These are phyloP conservation scores for Colletotrichum lentis DNA, from an alignment of 2,329 filamentous ascomycete genomes.

Conservation along the genomic window DNA sequence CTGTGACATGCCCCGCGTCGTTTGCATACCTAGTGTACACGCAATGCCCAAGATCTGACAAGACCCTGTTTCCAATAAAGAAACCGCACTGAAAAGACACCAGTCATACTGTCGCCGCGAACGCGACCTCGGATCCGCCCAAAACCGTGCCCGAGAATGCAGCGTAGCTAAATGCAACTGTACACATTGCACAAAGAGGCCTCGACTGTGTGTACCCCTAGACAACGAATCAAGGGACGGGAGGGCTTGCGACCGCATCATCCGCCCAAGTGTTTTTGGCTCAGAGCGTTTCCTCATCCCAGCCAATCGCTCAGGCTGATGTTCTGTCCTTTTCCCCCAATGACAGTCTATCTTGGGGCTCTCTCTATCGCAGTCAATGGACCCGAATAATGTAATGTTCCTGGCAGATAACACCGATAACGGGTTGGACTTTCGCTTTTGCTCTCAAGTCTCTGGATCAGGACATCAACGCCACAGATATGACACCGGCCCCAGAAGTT, in stretches of 20 bases:
- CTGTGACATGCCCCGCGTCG: no score
- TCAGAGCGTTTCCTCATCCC: not conserved
- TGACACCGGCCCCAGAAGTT: not conserved
- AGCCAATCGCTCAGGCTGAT: not conserved
- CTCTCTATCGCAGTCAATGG: not conserved
- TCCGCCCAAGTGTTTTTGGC: not conserved
- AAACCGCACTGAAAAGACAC: constrained; percentile 21
- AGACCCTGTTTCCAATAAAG: not conserved
- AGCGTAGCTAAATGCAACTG: constrained; percentile 33
- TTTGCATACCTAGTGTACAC: not conserved
- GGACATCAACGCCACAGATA: no score
- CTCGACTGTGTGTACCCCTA: constrained; percentile 22
- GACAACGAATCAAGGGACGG: not conserved
- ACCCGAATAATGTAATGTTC: not conserved
- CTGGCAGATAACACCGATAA: no score
- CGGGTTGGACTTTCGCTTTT: not conserved
- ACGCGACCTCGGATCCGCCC: constrained; percentile 20
- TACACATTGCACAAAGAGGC: constrained; percentile 28
- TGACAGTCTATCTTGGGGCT: not conserved
- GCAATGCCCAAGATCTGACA: not conserved
- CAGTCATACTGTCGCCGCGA: constrained; percentile 22
- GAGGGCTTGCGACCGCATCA: not conserved
- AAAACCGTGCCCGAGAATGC: constrained; percentile 30
- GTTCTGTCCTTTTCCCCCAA: not conserved
- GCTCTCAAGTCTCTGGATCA: not conserved